Base-by-base conservation (phyloP, 768 basidiomycete genomes). In the Suillus variegatus region DNA sequence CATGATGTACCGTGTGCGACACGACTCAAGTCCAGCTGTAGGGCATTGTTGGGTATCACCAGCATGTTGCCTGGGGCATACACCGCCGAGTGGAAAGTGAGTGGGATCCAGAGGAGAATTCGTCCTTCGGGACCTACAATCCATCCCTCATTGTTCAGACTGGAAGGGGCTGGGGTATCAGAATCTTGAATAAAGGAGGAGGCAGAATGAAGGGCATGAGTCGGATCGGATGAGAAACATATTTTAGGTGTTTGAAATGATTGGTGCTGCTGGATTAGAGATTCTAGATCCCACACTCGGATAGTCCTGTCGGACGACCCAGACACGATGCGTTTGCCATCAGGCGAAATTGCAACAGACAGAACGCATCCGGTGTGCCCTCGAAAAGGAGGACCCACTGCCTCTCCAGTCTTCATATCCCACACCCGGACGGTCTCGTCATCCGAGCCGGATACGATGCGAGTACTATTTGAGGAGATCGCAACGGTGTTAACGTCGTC, bases 401-500 rank as follows among this genome's bases (percentile, higher is more conserved):
- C 46, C n/a, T n/a, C 10, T 10, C 46, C 46, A 47, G 46, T 47
- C n/a, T 47, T n/a, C 10, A 12, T 5, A 10, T 47, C 4, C 46
- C 46, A 47, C 9, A 47, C 46, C n/a, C 3, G n/a, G 46, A 47
- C n/a, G 20, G 46, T n/a, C 10, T 47, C 1, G 46, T 47, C 46
- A 12, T 46, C 4, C 9, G 46, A 46, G 1, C 46, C n/a, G 12
- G 46, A 46, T 4, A 46, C 46, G 4, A 46, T 46, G 20, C 2
- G 4, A 46, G n/a, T 4, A 5, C 46, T 20, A 12, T 46, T n/a
- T n/a, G 46, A n/a, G n/a, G n/a, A 46, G 10, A 46, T n/a, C 10
- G n/a, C 9, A n/a, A 46, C 9, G n/a, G 44, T 46, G 44, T 46
- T 46, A n/a, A 46, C n/a, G 0, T 0, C 4, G n/a, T 0, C 10